Percentiles rank a stretch among this genome's conserved stretches.
phyloP scores from a whole-genome alignment of 352 stramenopile genomes.

The Phytophthora aleatoria region DNA sequence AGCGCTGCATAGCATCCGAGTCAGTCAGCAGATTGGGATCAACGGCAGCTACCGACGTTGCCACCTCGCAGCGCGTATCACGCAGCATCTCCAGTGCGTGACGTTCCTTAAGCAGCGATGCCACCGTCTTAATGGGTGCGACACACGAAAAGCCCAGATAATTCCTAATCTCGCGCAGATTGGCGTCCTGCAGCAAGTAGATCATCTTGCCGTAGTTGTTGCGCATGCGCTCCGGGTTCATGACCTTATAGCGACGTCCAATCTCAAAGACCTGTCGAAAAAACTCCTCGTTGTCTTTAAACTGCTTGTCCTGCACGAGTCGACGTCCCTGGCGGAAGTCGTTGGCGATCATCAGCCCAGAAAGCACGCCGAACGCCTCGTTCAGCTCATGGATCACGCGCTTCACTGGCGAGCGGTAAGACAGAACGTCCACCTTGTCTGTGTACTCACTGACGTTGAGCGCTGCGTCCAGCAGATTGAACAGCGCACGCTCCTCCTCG shows the following conservation, averaged over 20 bases:
- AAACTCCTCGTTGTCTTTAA: slow-evolving; percentile 79
- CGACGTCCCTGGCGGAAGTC: slow-evolving; percentile 66
- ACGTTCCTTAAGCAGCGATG: slow-evolving; percentile 68
- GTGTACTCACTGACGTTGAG: slow-evolving; percentile 93
- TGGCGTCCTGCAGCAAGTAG: slow-evolving; percentile 93
- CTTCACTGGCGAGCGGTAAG: slow-evolving; percentile 70
- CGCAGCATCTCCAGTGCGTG: slow-evolving; percentile 70
- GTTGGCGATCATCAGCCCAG: slow-evolving; percentile 60
- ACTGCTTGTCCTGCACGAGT: slow-evolving; percentile 63
- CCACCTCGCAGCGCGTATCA: slow-evolving; percentile 68
- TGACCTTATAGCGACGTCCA: slow-evolving; percentile 94
- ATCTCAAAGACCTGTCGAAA: slow-evolving; percentile 91
- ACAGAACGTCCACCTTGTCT: slow-evolving; percentile 91
- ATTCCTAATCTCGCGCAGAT: slow-evolving; percentile 70
- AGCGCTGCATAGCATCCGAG: slow-evolving; percentile 27
- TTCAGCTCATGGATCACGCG: slow-evolving; percentile 76
- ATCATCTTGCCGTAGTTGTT: slow-evolving; percentile 96
- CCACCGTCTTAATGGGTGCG: slow-evolving; percentile 73
- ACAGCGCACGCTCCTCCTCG: slow-evolving; percentile 68
- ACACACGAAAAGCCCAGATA: slow-evolving; percentile 83
- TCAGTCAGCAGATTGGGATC: slow-evolving; percentile 18
- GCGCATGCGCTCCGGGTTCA: slow-evolving; percentile 92
- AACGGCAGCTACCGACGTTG: slow-evolving; percentile 55
- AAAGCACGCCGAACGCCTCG: slow-evolving; percentile 68
- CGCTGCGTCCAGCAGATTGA: slow-evolving; percentile 80